phyloP scores from a whole-genome alignment of 2,329 filamentous ascomycete species.

The Pseudogymnoascus sp. region DNA sequence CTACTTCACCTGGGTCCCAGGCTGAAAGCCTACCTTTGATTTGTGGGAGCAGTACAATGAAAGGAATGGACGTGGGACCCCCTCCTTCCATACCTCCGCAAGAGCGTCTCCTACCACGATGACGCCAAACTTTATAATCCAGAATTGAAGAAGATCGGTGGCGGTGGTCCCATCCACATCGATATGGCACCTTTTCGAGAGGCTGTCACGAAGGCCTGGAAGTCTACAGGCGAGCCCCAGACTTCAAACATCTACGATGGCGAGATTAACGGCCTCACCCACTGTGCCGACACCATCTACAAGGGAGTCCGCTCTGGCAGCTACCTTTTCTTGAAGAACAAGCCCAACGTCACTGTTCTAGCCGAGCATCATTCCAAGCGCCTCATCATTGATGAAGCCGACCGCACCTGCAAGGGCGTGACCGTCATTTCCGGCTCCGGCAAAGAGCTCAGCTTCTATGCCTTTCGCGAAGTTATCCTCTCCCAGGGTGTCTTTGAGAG shows the following conservation, averaged over 20 bases:
- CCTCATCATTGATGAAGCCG: constrained; percentile 41
- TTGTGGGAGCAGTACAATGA: no score
- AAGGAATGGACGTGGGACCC: no score
- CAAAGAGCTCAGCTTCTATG: constrained; percentile 37
- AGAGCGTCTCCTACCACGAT: no score
- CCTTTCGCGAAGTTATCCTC: constrained; percentile 18
- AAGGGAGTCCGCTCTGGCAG: constrained; percentile 44
- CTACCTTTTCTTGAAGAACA: constrained; percentile 41
- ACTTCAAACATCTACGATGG: constrained; percentile 48
- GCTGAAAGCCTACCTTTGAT: no score
- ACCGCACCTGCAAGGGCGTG: constrained; percentile 36
- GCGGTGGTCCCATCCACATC: constrained; percentile 44
- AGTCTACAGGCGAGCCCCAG: constrained; percentile 38
- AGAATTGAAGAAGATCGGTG: constrained; percentile 42
- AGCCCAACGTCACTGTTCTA: constrained; percentile 47
- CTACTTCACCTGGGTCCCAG: no score
- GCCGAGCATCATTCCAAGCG: constrained; percentile 41
- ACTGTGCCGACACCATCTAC: constrained; percentile 48
- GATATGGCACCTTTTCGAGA: constrained; percentile 44
- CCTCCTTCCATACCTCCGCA: no score
- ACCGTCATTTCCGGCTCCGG: constrained; percentile 33
- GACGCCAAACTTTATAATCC: constrained; percentile 30
- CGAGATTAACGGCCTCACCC: constrained; percentile 42
- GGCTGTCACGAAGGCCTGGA: constrained; percentile 42
- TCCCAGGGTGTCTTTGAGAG: constrained; percentile 10